Evolutionary conservation across 1,284 basidiomycete species (phyloP).

Genomic region (Schizopora paradoxa): DNA sequence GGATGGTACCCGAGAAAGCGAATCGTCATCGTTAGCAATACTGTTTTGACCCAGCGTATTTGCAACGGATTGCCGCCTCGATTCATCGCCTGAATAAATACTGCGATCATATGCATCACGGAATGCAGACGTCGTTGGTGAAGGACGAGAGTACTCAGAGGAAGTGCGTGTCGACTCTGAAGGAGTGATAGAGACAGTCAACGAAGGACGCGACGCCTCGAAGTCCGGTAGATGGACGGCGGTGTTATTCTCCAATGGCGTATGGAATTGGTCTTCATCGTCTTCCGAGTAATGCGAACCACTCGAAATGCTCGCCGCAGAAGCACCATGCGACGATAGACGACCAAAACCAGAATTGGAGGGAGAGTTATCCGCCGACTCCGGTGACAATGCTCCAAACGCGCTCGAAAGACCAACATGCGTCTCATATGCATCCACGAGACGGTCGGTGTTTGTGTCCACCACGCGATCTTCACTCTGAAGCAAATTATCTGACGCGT

Average conservation of each 20-base stretch:
- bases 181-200: constrained; percentile 27
- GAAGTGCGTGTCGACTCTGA: constrained; percentile 37
- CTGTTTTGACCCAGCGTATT: constrained; percentile 11
- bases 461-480: too few relatives aligned
- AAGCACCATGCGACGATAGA: constrained; percentile 13
- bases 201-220: constrained; percentile 30
- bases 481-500: background rate
- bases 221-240: constrained; percentile 25
- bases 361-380: constrained; percentile 9
- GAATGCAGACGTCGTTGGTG: constrained; percentile 69
- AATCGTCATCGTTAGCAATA: background rate
- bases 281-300: constrained; percentile 29
- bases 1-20: constrained; percentile 46
- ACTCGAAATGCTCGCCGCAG: constrained; percentile 22
- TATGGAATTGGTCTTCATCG: constrained; percentile 22
- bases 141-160: constrained; percentile 52
- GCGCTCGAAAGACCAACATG: constrained; percentile 5
- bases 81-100: constrained; percentile 19
- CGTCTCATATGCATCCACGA: constrained; percentile 13
- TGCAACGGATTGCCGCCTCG: constrained; percentile 15
- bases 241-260: constrained; percentile 13
- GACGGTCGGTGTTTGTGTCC: constrained; percentile 1
- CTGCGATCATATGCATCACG: constrained; percentile 46
- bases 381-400: constrained; percentile 7
- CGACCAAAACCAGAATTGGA: background rate